Evolutionary conservation across 805 yeast genomes (phyloP).

Genomic region (Yamadazyma takamatsuzukensis): DNA sequence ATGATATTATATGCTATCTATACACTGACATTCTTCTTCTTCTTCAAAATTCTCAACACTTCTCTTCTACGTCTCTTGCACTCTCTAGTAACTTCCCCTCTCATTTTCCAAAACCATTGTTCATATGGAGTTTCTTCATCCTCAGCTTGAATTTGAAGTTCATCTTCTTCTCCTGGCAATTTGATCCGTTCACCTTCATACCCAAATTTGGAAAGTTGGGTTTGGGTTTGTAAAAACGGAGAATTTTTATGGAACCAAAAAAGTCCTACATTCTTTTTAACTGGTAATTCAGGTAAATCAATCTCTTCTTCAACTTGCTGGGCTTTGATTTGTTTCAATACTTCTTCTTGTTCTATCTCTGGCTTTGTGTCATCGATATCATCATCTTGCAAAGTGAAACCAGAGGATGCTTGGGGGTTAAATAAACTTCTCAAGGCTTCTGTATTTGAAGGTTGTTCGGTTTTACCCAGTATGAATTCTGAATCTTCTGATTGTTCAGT

Average conservation of each 20-base stretch:
- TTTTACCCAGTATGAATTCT: slow-evolving; percentile 50
- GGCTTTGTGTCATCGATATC: slow-evolving; percentile 41
- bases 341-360: slow-evolving; percentile 16
- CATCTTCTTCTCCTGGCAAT: slow-evolving; percentile 35
- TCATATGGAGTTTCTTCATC: slow-evolving; percentile 51
- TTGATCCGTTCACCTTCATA: slow-evolving; percentile 23
- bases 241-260: slow-evolving; percentile 84
- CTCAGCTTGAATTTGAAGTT: slow-evolving; percentile 8
- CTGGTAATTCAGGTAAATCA: slow-evolving; percentile 3
- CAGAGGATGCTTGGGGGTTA: slow-evolving; percentile 31
- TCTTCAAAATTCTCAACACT: slow-evolving; percentile 55
- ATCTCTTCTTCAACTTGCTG: slow-evolving; percentile 27
- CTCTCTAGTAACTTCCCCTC: slow-evolving; percentile 77
- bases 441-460: slow-evolving; percentile 35
- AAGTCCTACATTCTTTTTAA: slow-evolving; percentile 38
- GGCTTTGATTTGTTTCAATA: slow-evolving; percentile 28
- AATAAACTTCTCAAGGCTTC: slow-evolving; percentile 62
- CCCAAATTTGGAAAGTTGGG: slow-evolving; percentile 64
- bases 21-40: slow-evolving; percentile 23
- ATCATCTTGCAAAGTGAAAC: slow-evolving; percentile 45
- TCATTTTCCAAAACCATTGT: slow-evolving; percentile 73
- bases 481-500: slow-evolving; percentile 9
- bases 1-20: too few species aligned
- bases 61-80: slow-evolving; percentile 76
- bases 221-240: slow-evolving; percentile 81